These are phyloP conservation scores for Mucor mucedo DNA, from an alignment of 371 early-diverging fungal species.

Conservation along the genomic window DNA sequence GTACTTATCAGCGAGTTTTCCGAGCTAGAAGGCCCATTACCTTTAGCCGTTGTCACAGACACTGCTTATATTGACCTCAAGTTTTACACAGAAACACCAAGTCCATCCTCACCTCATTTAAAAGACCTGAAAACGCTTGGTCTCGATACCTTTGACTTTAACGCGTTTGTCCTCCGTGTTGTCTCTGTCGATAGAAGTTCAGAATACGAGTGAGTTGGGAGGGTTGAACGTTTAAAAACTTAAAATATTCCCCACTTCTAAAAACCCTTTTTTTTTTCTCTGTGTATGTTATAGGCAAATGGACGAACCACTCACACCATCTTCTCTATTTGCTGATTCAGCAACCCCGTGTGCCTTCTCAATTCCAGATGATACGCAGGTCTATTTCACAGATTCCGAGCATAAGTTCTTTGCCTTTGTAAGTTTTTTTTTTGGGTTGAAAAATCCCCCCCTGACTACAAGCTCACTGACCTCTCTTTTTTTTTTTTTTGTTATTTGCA, in stretches of 20 bases:
- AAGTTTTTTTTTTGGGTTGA: too few relatives aligned
- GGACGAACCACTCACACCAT: constrained; percentile 15
- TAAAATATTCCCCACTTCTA: not conserved
- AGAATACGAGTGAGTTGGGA: constrained; percentile 35
- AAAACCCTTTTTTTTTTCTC: not conserved
- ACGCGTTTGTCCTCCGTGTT: constrained; percentile 61
- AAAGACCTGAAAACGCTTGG: constrained; percentile 27
- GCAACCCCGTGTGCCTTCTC: constrained; percentile 34
- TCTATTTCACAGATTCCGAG: constrained; percentile 58
- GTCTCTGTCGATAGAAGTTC: constrained; percentile 59
- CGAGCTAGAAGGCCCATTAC: constrained; percentile 63
- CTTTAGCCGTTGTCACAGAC: constrained; percentile 55
- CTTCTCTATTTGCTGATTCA: constrained; percentile 16
- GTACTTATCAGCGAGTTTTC: constrained; percentile 66
- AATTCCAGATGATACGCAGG: constrained; percentile 67
- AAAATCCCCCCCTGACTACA: too few relatives aligned
- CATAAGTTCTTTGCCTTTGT: constrained; percentile 63
- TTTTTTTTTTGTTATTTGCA: too few relatives aligned
- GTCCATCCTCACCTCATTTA: not conserved
- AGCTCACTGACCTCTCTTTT: constrained; percentile 6
- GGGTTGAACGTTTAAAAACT: not conserved
- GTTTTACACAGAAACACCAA: constrained; percentile 24
- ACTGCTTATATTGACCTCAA: constrained; percentile 43
- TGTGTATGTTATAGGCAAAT: constrained; percentile 15
- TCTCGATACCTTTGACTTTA: constrained; percentile 51